Evolutionary conservation across 169 alveolate genomes (phyloP), one percentile per base, ranked within the genome.

Genomic region (Prorocentrum cordatum): DNA sequence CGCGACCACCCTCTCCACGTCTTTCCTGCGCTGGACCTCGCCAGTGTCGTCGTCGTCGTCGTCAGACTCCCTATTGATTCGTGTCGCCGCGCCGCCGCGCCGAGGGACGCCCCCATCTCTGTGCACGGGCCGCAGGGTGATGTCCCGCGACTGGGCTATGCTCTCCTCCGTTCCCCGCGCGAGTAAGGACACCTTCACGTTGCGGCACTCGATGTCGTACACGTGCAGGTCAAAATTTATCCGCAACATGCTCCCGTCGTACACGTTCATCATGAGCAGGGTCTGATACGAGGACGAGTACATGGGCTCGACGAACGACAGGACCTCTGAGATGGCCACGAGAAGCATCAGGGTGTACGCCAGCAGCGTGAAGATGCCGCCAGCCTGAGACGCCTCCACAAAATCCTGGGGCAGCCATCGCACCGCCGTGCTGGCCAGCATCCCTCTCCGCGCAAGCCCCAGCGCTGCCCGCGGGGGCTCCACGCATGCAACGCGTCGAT

Each of bases 341-440:
- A 14, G 14, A 39, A 9, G 50, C 50, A 39, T 9, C 22, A 7
- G 50, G 31, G 31, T 18, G 2, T 0, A 35, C 86, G 86, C 86
- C 33, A 54, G 38, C n/a, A 75, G 47, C 9, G 86, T 75, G 71
- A 32, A 75, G 31, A 61, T 59, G 72, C 86, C 86, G 12, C 86
- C 86, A 20, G 58, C 32, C 61, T 75, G 24, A n/a, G 1, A 0
- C 14, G 86, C 86, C 86, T 75, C 86, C 61, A 75, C 86, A 36
- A 75, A 75, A 58, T 75, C 86, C 59, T 72, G 67, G 35, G 86
- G 86, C 59, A 75, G 86, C 86, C 86, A 75, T 75, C 86, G 42
- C 26, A 72, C 86, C 35, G 86, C 86, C n/a, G n/a, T n/a, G n/a
- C n/a, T n/a, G n/a, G n/a, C n/a, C n/a, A n/a, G n/a, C n/a, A n/a